phyloP scores from a whole-genome alignment of 2,329 filamentous ascomycete genomes.

The Colletotrichum tropicale region DNA sequence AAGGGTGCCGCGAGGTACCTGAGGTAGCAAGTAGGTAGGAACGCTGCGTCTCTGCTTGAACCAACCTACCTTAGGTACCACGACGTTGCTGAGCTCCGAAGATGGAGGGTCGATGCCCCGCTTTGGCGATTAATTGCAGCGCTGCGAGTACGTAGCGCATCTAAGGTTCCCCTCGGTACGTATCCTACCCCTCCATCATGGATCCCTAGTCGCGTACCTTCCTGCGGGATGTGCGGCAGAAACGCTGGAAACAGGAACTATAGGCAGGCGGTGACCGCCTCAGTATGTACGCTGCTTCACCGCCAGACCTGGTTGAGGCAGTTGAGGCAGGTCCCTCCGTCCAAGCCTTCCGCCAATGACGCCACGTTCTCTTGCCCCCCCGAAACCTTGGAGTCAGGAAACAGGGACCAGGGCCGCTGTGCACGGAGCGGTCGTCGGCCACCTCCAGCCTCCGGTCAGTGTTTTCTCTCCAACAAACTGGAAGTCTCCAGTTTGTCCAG shows the following conservation, averaged over 20 bases:
- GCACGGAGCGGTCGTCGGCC: slow-evolving; percentile 5
- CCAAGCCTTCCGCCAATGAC: background rate
- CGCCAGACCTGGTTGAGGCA: background rate
- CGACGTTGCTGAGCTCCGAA: slow-evolving; percentile 1
- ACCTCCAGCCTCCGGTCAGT: background rate
- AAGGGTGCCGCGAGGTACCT: background rate
- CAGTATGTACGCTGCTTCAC: background rate
- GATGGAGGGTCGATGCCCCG: background rate
- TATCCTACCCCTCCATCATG: background rate
- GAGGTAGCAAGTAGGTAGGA: background rate
- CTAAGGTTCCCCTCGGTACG: background rate
- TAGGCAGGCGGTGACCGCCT: background rate
- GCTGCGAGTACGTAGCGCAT: background rate
- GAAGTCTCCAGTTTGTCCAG: background rate
- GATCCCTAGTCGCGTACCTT: background rate
- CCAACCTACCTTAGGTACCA: background rate
- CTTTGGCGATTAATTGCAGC: background rate
- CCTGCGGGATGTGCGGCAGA: background rate
- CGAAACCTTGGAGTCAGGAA: background rate
- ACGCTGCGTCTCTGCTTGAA: background rate
- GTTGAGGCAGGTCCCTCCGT: background rate
- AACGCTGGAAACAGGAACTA: background rate
- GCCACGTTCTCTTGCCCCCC: background rate
- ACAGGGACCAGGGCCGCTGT: background rate
- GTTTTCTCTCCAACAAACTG: background rate